A percentile compares a stretch with the other conserved stretches of the same genome.
phyloP scores from a whole-genome alignment of 2,329 filamentous ascomycete species.

The Aspergillus fumigatus region DNA sequence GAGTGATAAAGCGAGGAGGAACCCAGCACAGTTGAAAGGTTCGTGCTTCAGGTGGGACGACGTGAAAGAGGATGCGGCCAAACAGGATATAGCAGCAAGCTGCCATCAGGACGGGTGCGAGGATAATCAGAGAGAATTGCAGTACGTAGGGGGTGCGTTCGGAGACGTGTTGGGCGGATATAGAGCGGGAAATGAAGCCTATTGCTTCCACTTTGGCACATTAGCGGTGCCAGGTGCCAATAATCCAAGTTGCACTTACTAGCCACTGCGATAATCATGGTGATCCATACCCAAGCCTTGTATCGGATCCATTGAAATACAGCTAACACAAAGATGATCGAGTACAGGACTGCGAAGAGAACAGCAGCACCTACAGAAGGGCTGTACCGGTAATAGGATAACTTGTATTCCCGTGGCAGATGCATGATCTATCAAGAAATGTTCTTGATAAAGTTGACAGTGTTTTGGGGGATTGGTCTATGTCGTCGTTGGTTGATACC shows the following conservation, averaged over 20 bases:
- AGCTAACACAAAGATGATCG: conserved; percentile 21
- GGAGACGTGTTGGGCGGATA: conserved; percentile 24
- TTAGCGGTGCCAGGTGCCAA: neutral
- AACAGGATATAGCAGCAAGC: conserved; percentile 39
- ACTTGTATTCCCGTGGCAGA: neutral
- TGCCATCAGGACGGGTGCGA: conserved; percentile 40
- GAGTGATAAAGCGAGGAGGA: conserved; percentile 30
- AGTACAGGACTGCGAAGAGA: conserved; percentile 25
- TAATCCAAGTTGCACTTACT: conserved; percentile 17
- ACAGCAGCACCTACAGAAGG: conserved; percentile 27
- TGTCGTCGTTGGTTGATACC: neutral
- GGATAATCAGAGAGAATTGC: conserved; percentile 37
- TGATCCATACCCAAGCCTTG: conserved; percentile 27
- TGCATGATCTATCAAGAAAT: neutral
- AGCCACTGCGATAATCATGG: conserved; percentile 29
- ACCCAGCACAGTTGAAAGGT: conserved; percentile 37
- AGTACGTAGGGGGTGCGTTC: conserved; percentile 27
- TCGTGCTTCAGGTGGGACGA: conserved; percentile 31
- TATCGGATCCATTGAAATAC: conserved; percentile 30
- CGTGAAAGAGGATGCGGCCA: conserved; percentile 36
- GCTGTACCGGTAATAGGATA: conserved; percentile 21
- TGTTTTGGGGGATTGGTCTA: neutral
- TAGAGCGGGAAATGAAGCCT: conserved; percentile 32
- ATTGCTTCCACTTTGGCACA: conserved; percentile 33
- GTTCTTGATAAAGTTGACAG: neutral